Evolutionary conservation across 148 eudicot genomes (phyloP), one percentile per base, ranked within the genome.

Genomic region (Nepenthes mirabilis): DNA sequence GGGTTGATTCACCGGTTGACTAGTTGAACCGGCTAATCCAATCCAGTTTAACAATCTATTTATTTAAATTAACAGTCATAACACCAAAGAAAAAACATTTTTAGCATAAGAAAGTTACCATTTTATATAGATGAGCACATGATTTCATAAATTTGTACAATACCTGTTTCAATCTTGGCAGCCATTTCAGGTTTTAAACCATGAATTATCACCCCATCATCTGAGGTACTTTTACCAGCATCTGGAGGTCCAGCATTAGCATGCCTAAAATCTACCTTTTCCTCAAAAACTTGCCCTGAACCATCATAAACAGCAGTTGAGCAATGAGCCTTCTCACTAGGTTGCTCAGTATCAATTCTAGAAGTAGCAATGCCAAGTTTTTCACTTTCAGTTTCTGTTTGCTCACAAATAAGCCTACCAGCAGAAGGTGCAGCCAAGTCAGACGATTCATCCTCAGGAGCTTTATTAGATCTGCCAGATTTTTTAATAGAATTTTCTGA

Each of bases 291-390:
- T 34, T 6, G 11, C 11, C 57, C 57, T 5, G 57, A 54, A 33
- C 10, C 0, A 33, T 14, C 57, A 14, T 4, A 2, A 54, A 54
- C 57, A 4, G 57, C n/a, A 54, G 9, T 54, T 4, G 36, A 23
- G 23, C 23, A 23, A 54, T 14, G 35, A 55, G 6, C 58, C 6
- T 55, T 55, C 32, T 55, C 35, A 55, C 36, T 33, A 34, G 35
- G 45, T 52, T 55, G 11, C n/a, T 55, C 58, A 6, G 13, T 2
- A 5, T 11, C 52, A 6, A n/a, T 5, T 52, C 36, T 51, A 2
- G 55, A 61, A 50, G 62, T 13, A 68, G 45, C 59, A 23, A 34
- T 62, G 65, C 47, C 48, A 12, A 56, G 37, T 52, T 62, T 60
- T 55, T 37, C 67, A 57, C 34, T 59, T 55, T 5, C 32, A 54